Evolutionary conservation across 768 basidiomycete species (phyloP), one percentile per base, ranked within the genome.

Genomic region (Kondoa subrosea): DNA sequence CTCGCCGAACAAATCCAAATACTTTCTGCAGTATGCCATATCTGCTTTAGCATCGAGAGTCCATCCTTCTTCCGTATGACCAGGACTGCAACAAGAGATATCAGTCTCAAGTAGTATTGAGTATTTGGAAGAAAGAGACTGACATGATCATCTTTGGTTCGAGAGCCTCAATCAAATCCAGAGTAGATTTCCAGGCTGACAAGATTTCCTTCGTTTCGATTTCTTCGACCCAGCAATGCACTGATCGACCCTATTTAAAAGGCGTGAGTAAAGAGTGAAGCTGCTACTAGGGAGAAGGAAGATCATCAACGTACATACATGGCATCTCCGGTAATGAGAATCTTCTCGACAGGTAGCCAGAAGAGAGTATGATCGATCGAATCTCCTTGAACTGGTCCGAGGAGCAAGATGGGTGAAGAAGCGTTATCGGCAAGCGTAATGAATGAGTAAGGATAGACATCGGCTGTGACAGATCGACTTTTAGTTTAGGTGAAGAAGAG

Each of bases 311-410:
- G 56, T n/a, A n/a, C n/a, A n/a, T n/a, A n/a, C n/a, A n/a, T n/a
- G n/a, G n/a, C n/a, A n/a, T 66, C 65, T n/a, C 65, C 65, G 1
- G 65, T 66, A 3, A 66, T 33, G 65, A 66, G 26, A 25, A 57
- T 57, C 56, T 66, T 66, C 30, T 66, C 65, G 12, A 26, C 25
- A 3, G 65, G 65, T 0, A 66, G 17, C 30, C 33, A 66, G 56
- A 66, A 65, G 56, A 66, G 56, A 1, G 30, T 25, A 57, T 66
- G 65, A 57, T 66, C 65, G 26, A 66, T 57, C 4, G 56, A 31
- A 32, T 66, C 65, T 29, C 65, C 65, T 17, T 31, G 56, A 1
- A 66, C 56, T 1, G 65, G 65, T 1, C 65, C 65, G 17, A 66
- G 30, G 1, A 66, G 56, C n/a, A 66, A n/a, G 30, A 66, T 27